Conservation (phyloP, 1,139 yeast species). For the Nakaseomyces kungkrabaensis region DNA sequence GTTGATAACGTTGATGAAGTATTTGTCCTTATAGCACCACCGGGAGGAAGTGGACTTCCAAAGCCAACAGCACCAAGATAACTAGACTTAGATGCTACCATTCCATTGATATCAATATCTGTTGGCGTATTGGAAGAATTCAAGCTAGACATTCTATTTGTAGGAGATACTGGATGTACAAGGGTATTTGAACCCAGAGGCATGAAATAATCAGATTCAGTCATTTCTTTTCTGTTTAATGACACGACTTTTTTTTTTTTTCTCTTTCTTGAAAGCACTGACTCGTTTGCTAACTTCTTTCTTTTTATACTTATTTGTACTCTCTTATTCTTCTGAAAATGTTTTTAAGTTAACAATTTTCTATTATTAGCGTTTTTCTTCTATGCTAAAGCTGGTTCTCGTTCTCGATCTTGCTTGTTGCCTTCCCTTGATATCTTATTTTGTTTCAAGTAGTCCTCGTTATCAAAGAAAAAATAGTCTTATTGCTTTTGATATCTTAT, state of each 20-base stretch:
- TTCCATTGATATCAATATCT: neutral
- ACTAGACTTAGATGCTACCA: neutral
- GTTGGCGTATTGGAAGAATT: neutral
- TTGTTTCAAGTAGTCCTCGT: no score
- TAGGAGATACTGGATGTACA: neutral
- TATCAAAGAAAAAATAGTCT: no score
- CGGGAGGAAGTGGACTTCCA: neutral
- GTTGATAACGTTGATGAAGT: neutral
- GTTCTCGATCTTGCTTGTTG: no score
- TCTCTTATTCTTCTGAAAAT: no score
- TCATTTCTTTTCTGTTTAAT: neutral
- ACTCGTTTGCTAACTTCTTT: no score
- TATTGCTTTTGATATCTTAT: no score
- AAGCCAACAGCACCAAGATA: neutral
- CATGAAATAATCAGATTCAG: neutral
- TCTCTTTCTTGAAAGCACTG: no score
- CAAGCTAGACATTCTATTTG: neutral
- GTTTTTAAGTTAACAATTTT: no score
- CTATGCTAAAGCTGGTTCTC: no score
- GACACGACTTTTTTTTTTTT: neutral
- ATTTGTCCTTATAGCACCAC: neutral
- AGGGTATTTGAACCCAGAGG: neutral
- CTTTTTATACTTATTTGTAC: no score
- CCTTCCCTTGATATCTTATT: no score
- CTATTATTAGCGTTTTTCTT: no score